Evolutionary conservation across 2,329 filamentous ascomycete genomes (phyloP).

Genomic region (Aspergillus awamori): DNA sequence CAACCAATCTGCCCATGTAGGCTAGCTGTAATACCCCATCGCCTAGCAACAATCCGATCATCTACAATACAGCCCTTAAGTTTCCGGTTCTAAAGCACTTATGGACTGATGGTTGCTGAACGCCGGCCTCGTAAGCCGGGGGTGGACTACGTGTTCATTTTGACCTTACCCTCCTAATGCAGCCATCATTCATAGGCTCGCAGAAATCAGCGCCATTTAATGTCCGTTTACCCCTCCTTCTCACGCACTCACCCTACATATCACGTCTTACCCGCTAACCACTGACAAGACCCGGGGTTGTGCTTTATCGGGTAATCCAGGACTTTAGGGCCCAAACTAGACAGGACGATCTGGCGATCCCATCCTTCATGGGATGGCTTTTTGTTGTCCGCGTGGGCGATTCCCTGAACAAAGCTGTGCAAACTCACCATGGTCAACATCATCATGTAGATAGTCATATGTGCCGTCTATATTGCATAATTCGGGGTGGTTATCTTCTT

Average conservation of each 20-base stretch:
- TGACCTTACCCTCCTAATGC: neutral
- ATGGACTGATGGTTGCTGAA: constrained; percentile 6
- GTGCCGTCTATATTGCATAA: neutral
- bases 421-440: neutral
- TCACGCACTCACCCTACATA: constrained; percentile 13
- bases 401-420: neutral
- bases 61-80: neutral
- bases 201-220: neutral
- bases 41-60: neutral
- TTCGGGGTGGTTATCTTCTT: neutral
- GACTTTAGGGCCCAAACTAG: constrained; percentile 5
- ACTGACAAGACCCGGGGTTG: constrained; percentile 4
- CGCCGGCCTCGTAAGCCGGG: constrained; percentile 8
- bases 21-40: neutral
- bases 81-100: neutral
- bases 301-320: constrained; percentile 9
- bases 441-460: neutral
- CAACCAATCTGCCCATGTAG: neutral
- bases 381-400: constrained; percentile 17
- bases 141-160: constrained; percentile 4
- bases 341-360: constrained; percentile 25
- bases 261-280: constrained; percentile 8
- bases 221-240: constrained; percentile 14
- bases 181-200: constrained; percentile 9
- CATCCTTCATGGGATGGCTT: constrained; percentile 10